Evolutionary conservation across 2,329 filamentous ascomycete species (phyloP).

Genomic region (Penicillium rolfsii): DNA sequence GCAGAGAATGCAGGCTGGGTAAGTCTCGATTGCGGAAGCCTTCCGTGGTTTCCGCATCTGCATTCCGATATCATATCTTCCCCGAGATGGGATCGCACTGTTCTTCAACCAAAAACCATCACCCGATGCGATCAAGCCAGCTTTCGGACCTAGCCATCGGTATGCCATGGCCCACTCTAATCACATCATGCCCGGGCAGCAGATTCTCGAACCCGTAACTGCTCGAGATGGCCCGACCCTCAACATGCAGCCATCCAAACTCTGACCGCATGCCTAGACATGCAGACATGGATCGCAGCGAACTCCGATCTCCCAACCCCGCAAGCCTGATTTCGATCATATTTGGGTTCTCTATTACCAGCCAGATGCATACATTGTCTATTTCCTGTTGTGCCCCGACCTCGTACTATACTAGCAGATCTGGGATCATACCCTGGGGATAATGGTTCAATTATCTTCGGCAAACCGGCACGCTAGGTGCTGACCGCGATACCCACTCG

Average conservation of each 20-base stretch:
- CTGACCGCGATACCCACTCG: slow-evolving; percentile 14
- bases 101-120: background rate
- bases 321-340: background rate
- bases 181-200: background rate
- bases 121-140: background rate
- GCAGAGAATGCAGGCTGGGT: background rate
- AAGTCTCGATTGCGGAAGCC: background rate
- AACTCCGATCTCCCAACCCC: background rate
- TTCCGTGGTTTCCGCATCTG: background rate
- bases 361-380: background rate
- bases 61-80: background rate
- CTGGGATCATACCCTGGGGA: background rate
- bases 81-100: background rate
- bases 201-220: background rate
- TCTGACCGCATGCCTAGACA: background rate
- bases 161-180: background rate
- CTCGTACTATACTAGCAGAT: no score
- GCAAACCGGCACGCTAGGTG: slow-evolving; percentile 40
- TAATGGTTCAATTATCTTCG: slow-evolving; percentile 19
- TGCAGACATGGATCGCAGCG: background rate
- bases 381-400: background rate
- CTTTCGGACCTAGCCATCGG: background rate
- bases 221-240: background rate
- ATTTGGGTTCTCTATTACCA: background rate
- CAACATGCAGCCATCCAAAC: background rate